Base-by-base conservation (phyloP, 2,329 filamentous ascomycete genomes). In the Xylariaceae sp. region DNA sequence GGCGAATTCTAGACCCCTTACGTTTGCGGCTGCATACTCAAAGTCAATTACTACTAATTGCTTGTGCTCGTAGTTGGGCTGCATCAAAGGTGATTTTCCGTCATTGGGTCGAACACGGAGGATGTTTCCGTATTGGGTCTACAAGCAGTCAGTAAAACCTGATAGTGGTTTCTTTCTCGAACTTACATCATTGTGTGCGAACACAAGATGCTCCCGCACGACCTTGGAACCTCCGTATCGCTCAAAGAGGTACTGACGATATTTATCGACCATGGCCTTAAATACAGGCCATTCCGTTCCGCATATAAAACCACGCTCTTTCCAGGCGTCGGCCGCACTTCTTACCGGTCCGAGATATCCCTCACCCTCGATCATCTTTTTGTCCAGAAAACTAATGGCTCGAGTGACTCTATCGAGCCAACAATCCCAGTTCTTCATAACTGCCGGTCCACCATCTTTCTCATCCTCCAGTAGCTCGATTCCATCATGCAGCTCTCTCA, bases 51-150 rank as follows among this genome's bases (percentile, higher is more conserved):
- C 94, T 13, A 97, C 83, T 11, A 99, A 83, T 73, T 96, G 93
- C 72, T 96, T 97, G 75, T 99, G 94, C 63, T 93, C 86, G 72
- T 97, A 97, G 53, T 89, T 86, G 0, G 94, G 92, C 43, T 94
- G 83, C 9, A 97, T 81, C 6, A 97, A 82, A 0, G 93, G 94
- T 0, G 92, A 97, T 64, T 92, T 87, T 61, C 91, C 83, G 70
- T 85, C 81, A 50, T 85, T 80, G 2, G 83, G 83, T 2, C 78
- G 77, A 43, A 87, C 72, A 30, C 92, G 91, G 43, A 99, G 84
- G 58, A 99, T 94, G 69, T 99, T 99, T 60, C 94, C 94, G 67
- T 99, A 97, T 85, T 99, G 94, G 4, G 94, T 96, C 91, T 96
- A 23, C n/a, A 36, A 24, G 15, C 62, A 23, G 60, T 55, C 24